phyloP scores from a whole-genome alignment of 2,329 filamentous ascomycete genomes.

The Trichoderma guizhouense region DNA sequence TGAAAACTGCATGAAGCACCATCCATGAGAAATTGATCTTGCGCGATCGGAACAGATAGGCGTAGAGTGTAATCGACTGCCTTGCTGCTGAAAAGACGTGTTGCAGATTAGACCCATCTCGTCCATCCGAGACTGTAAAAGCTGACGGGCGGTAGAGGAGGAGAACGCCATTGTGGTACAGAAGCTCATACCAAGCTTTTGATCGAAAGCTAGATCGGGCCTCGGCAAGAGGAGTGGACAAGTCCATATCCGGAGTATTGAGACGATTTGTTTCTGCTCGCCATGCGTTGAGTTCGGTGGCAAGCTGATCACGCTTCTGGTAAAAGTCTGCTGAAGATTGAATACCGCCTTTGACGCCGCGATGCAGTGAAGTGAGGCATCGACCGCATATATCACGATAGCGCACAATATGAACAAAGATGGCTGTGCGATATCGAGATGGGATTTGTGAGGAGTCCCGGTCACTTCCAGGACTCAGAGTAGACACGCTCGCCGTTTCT shows the following conservation, averaged over 20 bases:
- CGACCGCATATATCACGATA: slow-evolving; percentile 41
- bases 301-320: slow-evolving; percentile 25
- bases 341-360: slow-evolving; percentile 22
- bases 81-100: slow-evolving; percentile 39
- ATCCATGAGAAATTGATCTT: slow-evolving; percentile 50
- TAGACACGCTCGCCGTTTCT: slow-evolving; percentile 18
- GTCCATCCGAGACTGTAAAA: slow-evolving; percentile 20
- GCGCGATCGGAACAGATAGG: slow-evolving; percentile 41
- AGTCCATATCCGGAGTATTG: slow-evolving; percentile 21
- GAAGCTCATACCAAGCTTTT: slow-evolving; percentile 40
- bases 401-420: slow-evolving; percentile 39
- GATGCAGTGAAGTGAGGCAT: slow-evolving; percentile 35
- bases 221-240: slow-evolving; percentile 3
- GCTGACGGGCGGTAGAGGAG: slow-evolving; percentile 43
- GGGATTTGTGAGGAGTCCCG: slow-evolving; percentile 22
- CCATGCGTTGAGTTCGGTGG: slow-evolving; percentile 33
- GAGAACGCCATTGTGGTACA: slow-evolving; percentile 42
- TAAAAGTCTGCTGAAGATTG: not conserved
- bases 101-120: slow-evolving; percentile 30
- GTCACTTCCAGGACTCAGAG: slow-evolving; percentile 11
- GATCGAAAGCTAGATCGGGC: slow-evolving; percentile 40
- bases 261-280: slow-evolving; percentile 28
- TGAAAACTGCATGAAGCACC: slow-evolving; percentile 47
- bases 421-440: slow-evolving; percentile 27
- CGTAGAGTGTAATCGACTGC: slow-evolving; percentile 41